These are phyloP conservation scores for Arthrobotrys pseudoclavata DNA, from an alignment of 2,329 filamentous ascomycete genomes.

Conservation along the genomic window DNA sequence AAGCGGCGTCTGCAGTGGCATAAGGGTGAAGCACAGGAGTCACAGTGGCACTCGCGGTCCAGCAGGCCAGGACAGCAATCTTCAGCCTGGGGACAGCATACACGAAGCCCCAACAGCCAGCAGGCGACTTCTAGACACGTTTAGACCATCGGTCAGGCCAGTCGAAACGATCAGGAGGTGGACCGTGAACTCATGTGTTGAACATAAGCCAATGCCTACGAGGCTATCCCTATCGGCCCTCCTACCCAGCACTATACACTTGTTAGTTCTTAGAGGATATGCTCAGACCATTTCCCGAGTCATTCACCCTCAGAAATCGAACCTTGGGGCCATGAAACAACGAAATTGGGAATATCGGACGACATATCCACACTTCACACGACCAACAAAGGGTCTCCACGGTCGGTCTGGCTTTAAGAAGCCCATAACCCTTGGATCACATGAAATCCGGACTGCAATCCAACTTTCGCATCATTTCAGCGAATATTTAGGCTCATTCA, in stretches of 20 bases:
- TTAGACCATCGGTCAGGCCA: constrained; percentile 5
- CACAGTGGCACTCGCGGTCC: background rate
- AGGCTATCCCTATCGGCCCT: constrained; percentile 13
- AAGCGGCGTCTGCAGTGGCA: constrained; percentile 11
- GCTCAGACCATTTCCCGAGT: background rate
- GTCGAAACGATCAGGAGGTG: background rate
- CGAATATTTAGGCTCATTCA: constrained; percentile 25
- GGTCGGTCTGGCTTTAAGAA: constrained; percentile 35
- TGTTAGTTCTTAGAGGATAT: background rate
- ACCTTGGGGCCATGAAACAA: background rate
- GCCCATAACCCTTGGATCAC: background rate
- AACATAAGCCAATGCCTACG: constrained; percentile 14
- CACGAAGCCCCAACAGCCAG: background rate
- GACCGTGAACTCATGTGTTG: constrained; percentile 48
- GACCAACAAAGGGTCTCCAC: constrained; percentile 13
- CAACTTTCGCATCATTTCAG: constrained; percentile 57
- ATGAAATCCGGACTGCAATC: constrained; percentile 4
- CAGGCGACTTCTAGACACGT: background rate
- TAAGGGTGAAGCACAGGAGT: background rate
- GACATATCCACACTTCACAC: constrained; percentile 20
- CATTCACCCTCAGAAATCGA: background rate
- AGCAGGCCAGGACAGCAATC: constrained; percentile 9
- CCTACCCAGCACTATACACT: constrained; percentile 7
- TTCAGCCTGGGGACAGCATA: constrained; percentile 9
- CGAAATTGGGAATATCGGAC: background rate